A percentile compares a stretch with the other conserved stretches of the same genome.
These are phyloP conservation scores for Bipolaris victoriae DNA, from an alignment of 2,329 filamentous ascomycete genomes.

Conservation along the genomic window DNA sequence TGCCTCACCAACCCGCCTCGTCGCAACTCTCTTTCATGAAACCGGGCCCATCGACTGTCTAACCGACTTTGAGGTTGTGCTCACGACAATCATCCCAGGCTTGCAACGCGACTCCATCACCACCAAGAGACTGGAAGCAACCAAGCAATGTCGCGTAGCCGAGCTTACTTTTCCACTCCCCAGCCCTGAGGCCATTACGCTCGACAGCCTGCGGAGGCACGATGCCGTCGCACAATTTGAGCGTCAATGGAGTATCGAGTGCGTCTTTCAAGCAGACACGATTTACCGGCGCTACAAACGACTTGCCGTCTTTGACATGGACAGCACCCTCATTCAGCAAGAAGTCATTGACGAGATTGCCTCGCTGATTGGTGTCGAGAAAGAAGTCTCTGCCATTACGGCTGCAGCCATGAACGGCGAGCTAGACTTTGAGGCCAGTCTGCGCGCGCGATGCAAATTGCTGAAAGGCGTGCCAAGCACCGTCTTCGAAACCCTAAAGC, in stretches of 20 bases:
- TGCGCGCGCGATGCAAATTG: slow-evolving; percentile 79
- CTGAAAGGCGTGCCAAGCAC: slow-evolving; percentile 79
- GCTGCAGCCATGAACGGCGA: slow-evolving; percentile 95
- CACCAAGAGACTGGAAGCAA: slow-evolving; percentile 63
- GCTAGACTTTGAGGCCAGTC: slow-evolving; percentile 84
- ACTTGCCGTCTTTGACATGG: slow-evolving; percentile 97
- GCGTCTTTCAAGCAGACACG: slow-evolving; percentile 75
- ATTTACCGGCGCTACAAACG: slow-evolving; percentile 81
- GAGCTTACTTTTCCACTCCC: slow-evolving; percentile 69
- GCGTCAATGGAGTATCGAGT: slow-evolving; percentile 86
- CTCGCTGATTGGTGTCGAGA: slow-evolving; percentile 79
- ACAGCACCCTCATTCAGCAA: slow-evolving; percentile 94
- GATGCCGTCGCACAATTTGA: slow-evolving; percentile 82
- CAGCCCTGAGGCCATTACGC: slow-evolving; percentile 55
- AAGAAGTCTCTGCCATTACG: slow-evolving; percentile 85
- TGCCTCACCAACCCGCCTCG: slow-evolving; percentile 33
- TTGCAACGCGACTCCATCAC: slow-evolving; percentile 57
- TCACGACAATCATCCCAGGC: slow-evolving; percentile 57
- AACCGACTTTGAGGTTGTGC: slow-evolving; percentile 61
- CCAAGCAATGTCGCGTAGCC: slow-evolving; percentile 66
- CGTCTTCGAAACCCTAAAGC: slow-evolving; percentile 79
- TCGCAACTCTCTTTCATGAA: slow-evolving; percentile 50
- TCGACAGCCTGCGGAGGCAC: slow-evolving; percentile 76
- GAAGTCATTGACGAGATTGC: slow-evolving; percentile 98
- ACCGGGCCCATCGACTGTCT: slow-evolving; percentile 52